Evolutionary conservation across 768 basidiomycete genomes (phyloP), one percentile per base, ranked within the genome.

Genomic region (Albatrellus ellisii): DNA sequence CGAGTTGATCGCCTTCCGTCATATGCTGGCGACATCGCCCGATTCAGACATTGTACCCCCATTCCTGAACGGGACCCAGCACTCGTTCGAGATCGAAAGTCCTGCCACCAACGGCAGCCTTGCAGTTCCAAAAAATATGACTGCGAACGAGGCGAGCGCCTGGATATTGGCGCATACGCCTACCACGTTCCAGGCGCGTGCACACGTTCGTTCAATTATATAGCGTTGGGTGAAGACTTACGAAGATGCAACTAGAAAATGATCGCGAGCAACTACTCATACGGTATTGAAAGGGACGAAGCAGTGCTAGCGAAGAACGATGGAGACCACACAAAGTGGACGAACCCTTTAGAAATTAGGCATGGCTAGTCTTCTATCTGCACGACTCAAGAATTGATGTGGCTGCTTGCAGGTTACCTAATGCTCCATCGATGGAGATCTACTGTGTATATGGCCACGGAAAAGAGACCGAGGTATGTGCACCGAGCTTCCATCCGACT

Each of bases 381-480:
- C 20, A 6, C 17, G 32, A 33, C 26, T 38, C 28, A 20, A 2
- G 26, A 18, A 25, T 43, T n/a, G 27, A 36, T 33, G 7, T 15
- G 17, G n/a, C 15, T 41, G 20, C 17, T 35, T 14, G 12, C 41
- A 87, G 86, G 49, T 65, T 99, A 14, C 94, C 94, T 1, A 61
- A 77, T 36, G 95, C 95, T 0, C 91, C 94, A 1, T 83, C 80
- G 4, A 83, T 95, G 79, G 87, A 81, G 55, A 79, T 94, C 22
- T 85, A 79, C 58, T 97, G 92, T 49, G 74, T 91, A 2, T 97
- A 98, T 62, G 94, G 94, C 0, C 81, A 88, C 50, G 94, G 94
- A 15, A 97, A 97, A 56, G 85, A 91, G 52, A 99, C 91, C 0
- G 91, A 95, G 72, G 85, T 77, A 28, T 48, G 70, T 42, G 43